A percentile compares a stretch with the other conserved stretches of the same genome.
phyloP scores from a whole-genome alignment of 441 rosid species.

The Capsella rubella region DNA sequence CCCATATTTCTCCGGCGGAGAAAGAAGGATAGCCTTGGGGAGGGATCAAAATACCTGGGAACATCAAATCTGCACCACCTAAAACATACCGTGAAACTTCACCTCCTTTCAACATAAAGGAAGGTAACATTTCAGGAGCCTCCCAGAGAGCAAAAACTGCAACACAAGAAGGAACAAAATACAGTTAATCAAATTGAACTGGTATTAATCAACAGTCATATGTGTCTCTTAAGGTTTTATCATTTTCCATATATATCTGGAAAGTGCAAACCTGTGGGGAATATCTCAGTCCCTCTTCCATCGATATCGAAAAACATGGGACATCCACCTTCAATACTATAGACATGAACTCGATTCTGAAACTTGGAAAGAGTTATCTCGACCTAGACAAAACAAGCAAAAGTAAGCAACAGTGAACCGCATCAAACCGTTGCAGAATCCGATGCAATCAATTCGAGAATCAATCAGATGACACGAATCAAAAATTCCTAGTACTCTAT shows the following conservation, averaged over 20 bases:
- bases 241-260: background rate
- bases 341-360: constrained; percentile 81
- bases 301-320: constrained; percentile 90
- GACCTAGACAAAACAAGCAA: constrained; percentile 52
- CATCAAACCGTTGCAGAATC: background rate
- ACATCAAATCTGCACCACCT: constrained; percentile 99
- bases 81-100: constrained; percentile 88
- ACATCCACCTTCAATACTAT: constrained; percentile 77
- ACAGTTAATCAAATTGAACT: constrained; percentile 2
- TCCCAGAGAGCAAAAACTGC: constrained; percentile 97
- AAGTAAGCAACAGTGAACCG: constrained; percentile 2
- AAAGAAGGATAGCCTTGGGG: constrained; percentile 77
- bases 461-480: constrained; percentile 13
- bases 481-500: background rate
- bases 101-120: constrained; percentile 82
- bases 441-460: constrained; percentile 16
- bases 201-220: background rate
- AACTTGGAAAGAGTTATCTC: constrained; percentile 85
- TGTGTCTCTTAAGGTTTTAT: no score
- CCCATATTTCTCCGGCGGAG: constrained; percentile 82
- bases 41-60: constrained; percentile 83
- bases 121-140: constrained; percentile 83
- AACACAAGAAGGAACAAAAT: constrained; percentile 3
- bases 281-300: constrained; percentile 85
- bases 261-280: constrained; percentile 79